A percentile compares a stretch with the other conserved stretches of the same genome.
phyloP scores from a whole-genome alignment of 139 green algal species.

The Coelastrella sp. region DNA sequence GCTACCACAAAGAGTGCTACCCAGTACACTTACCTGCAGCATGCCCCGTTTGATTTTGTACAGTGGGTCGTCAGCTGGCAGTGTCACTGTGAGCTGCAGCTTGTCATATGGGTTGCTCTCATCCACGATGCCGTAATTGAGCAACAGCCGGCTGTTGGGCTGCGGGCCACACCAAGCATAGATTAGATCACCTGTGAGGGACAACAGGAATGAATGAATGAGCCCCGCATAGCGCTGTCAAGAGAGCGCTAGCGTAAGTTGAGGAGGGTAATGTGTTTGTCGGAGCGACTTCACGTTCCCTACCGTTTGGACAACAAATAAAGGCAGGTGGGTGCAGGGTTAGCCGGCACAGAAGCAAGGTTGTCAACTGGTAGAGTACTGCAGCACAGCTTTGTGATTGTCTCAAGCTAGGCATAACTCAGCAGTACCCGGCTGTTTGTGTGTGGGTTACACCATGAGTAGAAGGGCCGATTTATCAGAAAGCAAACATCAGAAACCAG shows the following conservation, averaged over 20 bases:
- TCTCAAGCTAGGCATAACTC: too few species aligned
- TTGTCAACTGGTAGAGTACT: too few species aligned
- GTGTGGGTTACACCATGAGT: background rate
- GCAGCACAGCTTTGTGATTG: too few species aligned
- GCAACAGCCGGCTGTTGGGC: constrained; percentile 87
- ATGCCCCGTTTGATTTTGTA: constrained; percentile 85
- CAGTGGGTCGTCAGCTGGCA: constrained; percentile 82
- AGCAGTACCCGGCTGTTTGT: too few species aligned
- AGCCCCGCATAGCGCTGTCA: too few species aligned
- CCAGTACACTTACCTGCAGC: constrained; percentile 61
- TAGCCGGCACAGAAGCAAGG: too few species aligned
- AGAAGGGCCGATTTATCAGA: background rate
- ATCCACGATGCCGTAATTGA: constrained; percentile 87
- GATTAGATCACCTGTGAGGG: constrained; percentile 77
- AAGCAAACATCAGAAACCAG: background rate
- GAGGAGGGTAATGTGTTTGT: too few species aligned
- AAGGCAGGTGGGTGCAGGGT: too few species aligned
- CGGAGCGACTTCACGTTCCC: too few species aligned
- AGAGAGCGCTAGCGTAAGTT: too few species aligned
- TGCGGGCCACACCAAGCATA: constrained; percentile 96
- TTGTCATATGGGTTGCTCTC: constrained; percentile 81
- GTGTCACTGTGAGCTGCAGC: constrained; percentile 68
- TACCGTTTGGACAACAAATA: too few species aligned
- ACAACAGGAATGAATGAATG: background rate
- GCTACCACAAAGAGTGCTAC: too few species aligned